These are phyloP conservation scores for Macroventuria anomochaeta DNA, from an alignment of 2,329 filamentous ascomycete genomes.

Conservation along the genomic window DNA sequence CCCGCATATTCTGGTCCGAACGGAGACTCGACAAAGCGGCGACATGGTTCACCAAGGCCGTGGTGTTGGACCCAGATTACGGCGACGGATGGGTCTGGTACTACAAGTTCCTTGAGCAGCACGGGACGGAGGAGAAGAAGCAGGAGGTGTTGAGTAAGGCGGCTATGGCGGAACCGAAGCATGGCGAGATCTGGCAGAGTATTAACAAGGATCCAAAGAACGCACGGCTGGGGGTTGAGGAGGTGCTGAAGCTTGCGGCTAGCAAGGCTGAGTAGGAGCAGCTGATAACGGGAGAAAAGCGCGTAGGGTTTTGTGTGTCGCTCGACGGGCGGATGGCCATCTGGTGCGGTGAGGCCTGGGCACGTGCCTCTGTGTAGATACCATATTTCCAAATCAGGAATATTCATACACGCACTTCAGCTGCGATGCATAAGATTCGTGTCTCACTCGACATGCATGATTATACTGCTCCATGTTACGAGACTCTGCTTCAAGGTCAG, in stretches of 20 bases:
- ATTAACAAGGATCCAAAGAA: constrained; percentile 87
- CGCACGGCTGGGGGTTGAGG: constrained; percentile 75
- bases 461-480: too few species aligned
- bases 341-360: background rate
- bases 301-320: background rate
- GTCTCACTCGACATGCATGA: too few species aligned
- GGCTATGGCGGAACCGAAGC: constrained; percentile 80
- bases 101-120: constrained; percentile 88
- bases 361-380: background rate
- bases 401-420: too few species aligned
- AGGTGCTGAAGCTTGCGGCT: constrained; percentile 81
- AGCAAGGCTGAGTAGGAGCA: constrained; percentile 55
- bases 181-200: constrained; percentile 90
- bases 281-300: background rate
- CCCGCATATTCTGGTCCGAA: constrained; percentile 95
- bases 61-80: constrained; percentile 82
- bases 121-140: constrained; percentile 93
- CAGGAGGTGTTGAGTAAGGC: constrained; percentile 83
- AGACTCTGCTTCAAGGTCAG: background rate
- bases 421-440: background rate
- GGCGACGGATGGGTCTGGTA: constrained; percentile 99
- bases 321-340: background rate
- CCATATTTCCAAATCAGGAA: background rate
- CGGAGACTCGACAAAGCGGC: constrained; percentile 90
- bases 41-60: constrained; percentile 96